Evolutionary conservation across 192 early-diverging fungal species (phyloP).

Genomic region (Podila minutissima): DNA sequence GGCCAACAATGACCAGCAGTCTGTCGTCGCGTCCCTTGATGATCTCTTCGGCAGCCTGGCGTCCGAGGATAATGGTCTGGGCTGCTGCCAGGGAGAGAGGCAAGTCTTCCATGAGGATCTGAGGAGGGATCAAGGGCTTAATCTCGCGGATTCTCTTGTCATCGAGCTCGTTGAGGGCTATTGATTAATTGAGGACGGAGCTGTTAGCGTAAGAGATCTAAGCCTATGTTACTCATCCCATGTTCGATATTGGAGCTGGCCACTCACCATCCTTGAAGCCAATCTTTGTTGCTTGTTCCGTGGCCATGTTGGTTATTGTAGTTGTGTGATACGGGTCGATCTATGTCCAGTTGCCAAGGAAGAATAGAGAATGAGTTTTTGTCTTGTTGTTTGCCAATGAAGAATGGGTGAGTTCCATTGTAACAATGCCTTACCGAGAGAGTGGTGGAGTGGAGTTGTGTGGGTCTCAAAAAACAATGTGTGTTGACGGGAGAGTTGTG

Average conservation of each 20-base stretch:
- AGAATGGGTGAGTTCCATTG: no score
- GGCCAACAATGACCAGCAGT: conserved; percentile 83
- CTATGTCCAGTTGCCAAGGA: no score
- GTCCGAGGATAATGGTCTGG: conserved; percentile 77
- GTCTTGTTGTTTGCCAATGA: no score
- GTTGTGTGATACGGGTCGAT: background rate
- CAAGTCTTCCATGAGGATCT: conserved; percentile 92
- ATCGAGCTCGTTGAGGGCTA: conserved; percentile 92
- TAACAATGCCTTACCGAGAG: background rate
- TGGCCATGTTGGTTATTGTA: conserved; percentile 10
- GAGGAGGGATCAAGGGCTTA: conserved; percentile 87
- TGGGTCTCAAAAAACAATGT: no score
- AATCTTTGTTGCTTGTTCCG: conserved; percentile 35
- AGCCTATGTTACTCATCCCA: background rate
- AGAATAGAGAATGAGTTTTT: no score
- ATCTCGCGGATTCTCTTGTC: conserved; percentile 87
- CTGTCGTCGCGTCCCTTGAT: conserved; percentile 80
- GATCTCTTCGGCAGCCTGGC: conserved; percentile 69
- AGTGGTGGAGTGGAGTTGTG: background rate
- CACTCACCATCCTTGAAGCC: conserved; percentile 47
- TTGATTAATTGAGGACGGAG: background rate
- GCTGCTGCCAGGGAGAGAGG: conserved; percentile 80
- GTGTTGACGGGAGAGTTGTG: no score
- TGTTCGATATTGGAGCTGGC: background rate
- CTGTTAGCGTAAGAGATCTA: background rate